Evolutionary conservation across 495 filamentous ascomycete genomes (phyloP).

Genomic region (Neurospora cerealis): DNA sequence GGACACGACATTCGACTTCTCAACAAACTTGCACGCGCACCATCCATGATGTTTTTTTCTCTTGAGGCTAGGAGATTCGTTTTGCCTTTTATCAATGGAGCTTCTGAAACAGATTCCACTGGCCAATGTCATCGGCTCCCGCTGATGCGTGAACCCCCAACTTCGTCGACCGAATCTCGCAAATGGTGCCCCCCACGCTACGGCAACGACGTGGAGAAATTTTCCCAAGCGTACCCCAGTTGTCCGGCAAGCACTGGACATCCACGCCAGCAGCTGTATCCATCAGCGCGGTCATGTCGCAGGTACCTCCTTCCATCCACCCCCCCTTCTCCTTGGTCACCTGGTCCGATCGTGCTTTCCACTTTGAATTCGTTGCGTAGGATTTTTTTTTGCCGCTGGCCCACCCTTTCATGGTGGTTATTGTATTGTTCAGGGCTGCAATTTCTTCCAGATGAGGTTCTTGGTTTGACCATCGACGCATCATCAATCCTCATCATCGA

Average conservation of each 20-base stretch:
- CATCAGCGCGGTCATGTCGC: not conserved
- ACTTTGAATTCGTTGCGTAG: not conserved
- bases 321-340: not conserved
- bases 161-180: not conserved
- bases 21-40: not conserved
- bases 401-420: slow-evolving; percentile 3
- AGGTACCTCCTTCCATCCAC: not conserved
- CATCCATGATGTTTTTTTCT: not conserved
- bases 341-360: not conserved
- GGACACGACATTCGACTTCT: not conserved
- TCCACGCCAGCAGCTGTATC: not conserved
- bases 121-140: not conserved
- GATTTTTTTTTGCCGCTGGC: slow-evolving; percentile 3
- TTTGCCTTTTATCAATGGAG: not conserved
- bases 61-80: not conserved
- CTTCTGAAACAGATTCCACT: not conserved
- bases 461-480: not conserved
- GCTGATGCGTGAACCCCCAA: not conserved
- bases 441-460: slow-evolving; percentile 5
- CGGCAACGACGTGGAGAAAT: not conserved
- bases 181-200: not conserved
- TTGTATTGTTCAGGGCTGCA: not conserved
- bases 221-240: not conserved
- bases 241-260: not conserved
- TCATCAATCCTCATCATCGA: not conserved